These are phyloP conservation scores for Kalaharituber pfeilii DNA, from an alignment of 2,329 filamentous ascomycete species.

Conservation along the genomic window DNA sequence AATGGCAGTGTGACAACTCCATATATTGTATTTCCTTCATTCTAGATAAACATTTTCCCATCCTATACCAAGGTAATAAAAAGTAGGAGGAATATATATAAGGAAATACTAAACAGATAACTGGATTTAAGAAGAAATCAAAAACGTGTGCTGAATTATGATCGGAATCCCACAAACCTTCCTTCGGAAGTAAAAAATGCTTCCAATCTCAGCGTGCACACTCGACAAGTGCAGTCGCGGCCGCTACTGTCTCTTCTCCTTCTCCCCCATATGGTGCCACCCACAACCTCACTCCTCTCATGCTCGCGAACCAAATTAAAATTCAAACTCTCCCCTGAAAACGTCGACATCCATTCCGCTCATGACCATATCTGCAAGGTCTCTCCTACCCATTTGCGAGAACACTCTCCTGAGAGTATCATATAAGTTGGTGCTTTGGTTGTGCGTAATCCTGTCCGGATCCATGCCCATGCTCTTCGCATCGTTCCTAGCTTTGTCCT, in stretches of 20 bases:
- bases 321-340: slow-evolving; percentile 34
- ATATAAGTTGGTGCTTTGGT: slow-evolving; percentile 90
- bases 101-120: neutral
- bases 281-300: slow-evolving; percentile 26
- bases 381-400: slow-evolving; percentile 78
- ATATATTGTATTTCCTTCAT: neutral
- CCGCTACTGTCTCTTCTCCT: neutral
- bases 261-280: neutral
- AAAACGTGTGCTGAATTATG: neutral
- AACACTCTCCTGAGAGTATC: slow-evolving; percentile 92
- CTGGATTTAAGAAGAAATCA: neutral
- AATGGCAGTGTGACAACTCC: neutral
- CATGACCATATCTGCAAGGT: slow-evolving; percentile 73
- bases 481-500: slow-evolving; percentile 48
- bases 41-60: neutral
- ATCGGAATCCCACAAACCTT: neutral
- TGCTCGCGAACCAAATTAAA: slow-evolving; percentile 7
- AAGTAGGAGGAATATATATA: neutral
- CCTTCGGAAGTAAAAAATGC: neutral
- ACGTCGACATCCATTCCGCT: slow-evolving; percentile 78
- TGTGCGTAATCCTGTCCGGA: slow-evolving; percentile 63
- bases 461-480: slow-evolving; percentile 30
- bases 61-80: neutral
- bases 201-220: neutral
- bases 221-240: neutral